Conservation (phyloP, 2,329 filamentous ascomycete genomes). For the Ceratocystis destructans region DNA sequence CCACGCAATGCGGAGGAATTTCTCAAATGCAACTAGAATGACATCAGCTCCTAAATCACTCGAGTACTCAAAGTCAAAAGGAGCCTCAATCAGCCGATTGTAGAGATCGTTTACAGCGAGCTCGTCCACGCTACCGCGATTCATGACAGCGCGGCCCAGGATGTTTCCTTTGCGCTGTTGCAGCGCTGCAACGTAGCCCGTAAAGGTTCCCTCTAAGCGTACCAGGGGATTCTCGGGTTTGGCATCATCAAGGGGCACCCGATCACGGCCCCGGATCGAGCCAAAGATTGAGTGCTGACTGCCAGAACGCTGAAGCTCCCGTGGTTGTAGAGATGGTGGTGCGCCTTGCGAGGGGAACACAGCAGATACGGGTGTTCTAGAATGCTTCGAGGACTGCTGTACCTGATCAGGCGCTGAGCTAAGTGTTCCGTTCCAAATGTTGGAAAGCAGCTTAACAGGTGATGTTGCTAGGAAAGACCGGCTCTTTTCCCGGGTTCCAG, state of each 20-base stretch:
- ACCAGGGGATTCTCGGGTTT: slow-evolving; percentile 51
- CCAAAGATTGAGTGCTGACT: slow-evolving; percentile 43
- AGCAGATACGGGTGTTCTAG: slow-evolving; percentile 29
- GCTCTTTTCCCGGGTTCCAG: slow-evolving; percentile 49
- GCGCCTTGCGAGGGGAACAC: slow-evolving; percentile 25
- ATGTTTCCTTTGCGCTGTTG: slow-evolving; percentile 80
- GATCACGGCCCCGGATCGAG: slow-evolving; percentile 38
- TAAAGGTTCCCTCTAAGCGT: slow-evolving; percentile 71
- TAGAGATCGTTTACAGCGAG: slow-evolving; percentile 78
- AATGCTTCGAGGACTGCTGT: slow-evolving; percentile 28
- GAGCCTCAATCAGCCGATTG: slow-evolving; percentile 72
- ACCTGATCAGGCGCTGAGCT: slow-evolving; percentile 27
- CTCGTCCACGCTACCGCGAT: slow-evolving; percentile 52
- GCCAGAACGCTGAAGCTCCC: slow-evolving; percentile 28
- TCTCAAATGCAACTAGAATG: slow-evolving; percentile 84
- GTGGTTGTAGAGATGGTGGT: slow-evolving; percentile 30
- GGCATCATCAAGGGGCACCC: slow-evolving; percentile 33
- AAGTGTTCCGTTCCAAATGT: slow-evolving; percentile 48
- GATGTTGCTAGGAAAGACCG: slow-evolving; percentile 64
- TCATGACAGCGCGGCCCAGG: slow-evolving; percentile 61
- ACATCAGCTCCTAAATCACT: slow-evolving; percentile 68
- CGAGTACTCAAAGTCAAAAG: slow-evolving; percentile 60
- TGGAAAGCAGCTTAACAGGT: slow-evolving; percentile 81
- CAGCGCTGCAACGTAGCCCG: slow-evolving; percentile 66
- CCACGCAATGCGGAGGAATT: slow-evolving; percentile 81